Percentiles rank a stretch among this genome's conserved stretches.
phyloP scores from a whole-genome alignment of 495 filamentous ascomycete species.

The Chaetomium fimeti region DNA sequence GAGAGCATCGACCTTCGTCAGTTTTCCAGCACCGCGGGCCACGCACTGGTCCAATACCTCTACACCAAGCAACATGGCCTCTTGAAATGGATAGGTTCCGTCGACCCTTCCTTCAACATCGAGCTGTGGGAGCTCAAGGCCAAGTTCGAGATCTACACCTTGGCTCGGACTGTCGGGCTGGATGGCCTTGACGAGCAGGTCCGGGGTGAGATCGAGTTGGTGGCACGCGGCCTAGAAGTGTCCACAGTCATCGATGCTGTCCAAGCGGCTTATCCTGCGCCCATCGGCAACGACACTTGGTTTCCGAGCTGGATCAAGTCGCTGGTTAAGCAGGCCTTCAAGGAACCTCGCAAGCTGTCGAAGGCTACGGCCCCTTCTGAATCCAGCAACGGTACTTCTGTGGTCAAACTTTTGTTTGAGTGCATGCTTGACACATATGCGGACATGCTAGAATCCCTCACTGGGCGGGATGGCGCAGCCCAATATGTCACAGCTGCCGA shows the following conservation, averaged over 20 bases:
- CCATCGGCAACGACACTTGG: conserved; percentile 27
- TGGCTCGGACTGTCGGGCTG: conserved; percentile 18
- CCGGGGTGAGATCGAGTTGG: conserved; percentile 20
- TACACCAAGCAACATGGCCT: conserved; percentile 18
- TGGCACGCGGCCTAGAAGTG: conserved; percentile 18
- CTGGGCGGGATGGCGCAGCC: too few relatives aligned
- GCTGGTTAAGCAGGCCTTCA: conserved; percentile 22
- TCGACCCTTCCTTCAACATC: neutral
- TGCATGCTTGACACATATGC: conserved; percentile 19
- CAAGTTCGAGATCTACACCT: conserved; percentile 23
- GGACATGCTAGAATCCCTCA: neutral
- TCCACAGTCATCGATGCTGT: conserved; percentile 27
- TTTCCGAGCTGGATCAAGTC: conserved; percentile 25
- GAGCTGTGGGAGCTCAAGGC: conserved; percentile 6
- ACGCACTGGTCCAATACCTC: conserved; percentile 36
- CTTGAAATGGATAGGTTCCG: neutral
- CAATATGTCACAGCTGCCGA: neutral
- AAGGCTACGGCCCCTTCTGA: neutral
- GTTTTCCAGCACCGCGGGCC: conserved; percentile 27
- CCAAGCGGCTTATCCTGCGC: conserved; percentile 18
- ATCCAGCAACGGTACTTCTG: conserved; percentile 4
- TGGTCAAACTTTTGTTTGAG: conserved; percentile 18
- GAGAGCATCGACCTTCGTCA: conserved; percentile 9
- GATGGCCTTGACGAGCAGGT: conserved; percentile 22
- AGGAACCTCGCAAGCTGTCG: neutral